Evolutionary conservation across 2,329 filamentous ascomycete genomes (phyloP), one percentile per base, ranked within the genome.

Genomic region (Aspergillus glaucus): DNA sequence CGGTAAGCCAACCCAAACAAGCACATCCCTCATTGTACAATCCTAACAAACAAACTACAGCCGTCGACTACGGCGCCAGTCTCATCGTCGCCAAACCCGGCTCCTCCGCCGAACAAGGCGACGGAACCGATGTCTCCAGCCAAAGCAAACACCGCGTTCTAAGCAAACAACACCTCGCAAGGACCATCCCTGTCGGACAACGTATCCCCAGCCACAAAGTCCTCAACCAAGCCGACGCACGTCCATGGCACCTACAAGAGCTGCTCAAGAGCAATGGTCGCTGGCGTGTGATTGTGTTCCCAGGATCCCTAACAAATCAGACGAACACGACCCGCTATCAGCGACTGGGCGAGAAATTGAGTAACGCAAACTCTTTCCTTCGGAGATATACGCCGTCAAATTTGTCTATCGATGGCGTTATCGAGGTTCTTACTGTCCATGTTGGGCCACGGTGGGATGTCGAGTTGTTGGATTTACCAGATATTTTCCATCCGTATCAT

Each of bases 351-450:
- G 59, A 66, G 1, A 64, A 58, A 45, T 68, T 81, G 3, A 63
- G 54, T 8, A 50, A 55, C 0, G 63, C 65, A 0, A 42, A 58
- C 1, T 65, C 69, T 1, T 71, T 82, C 48, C 59, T 83, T 12
- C 63, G 51, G n/a, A 66, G 58, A n/a, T 71, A 70, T 44, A 78
- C 73, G 0, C 71, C 73, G 2, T 37, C 49, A 1, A 57, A 49
- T 4, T 55, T 62, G 6, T 60, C 66, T 6, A 68, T 79, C 17
- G 70, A 77, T 55, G 71, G 67, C 10, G 55, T 81, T 3, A 72
- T 87, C 30, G 82, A 86, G 28, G 68, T 86, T 0, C 61, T 87
- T 2, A 80, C 81, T 0, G 66, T 85, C 0, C 84, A 87, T 60
- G 73, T 75, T 2, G 70, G 79, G 0, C 72, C 71, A 21, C 70